Conservation (phyloP, 345 rosid species). For the Zanthoxylum bungeanum region DNA sequence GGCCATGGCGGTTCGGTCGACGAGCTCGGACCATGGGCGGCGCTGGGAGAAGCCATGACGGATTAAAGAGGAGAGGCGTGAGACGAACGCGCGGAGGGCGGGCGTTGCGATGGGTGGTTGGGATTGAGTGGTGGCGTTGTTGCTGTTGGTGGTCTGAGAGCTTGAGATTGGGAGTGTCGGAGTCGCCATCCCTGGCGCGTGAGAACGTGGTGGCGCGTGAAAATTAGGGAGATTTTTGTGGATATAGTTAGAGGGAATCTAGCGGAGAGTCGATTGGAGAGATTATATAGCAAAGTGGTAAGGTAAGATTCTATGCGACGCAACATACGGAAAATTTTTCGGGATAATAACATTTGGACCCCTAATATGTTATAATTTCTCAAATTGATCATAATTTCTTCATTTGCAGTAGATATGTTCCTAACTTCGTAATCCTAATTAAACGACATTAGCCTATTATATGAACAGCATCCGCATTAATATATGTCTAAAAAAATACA, state of each 20-base stretch:
- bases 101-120: constrained; percentile 74
- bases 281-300: no score
- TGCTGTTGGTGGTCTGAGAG: constrained; percentile 22
- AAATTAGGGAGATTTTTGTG: no score
- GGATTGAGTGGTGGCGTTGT: constrained; percentile 32
- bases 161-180: constrained; percentile 57
- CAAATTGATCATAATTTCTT: not conserved
- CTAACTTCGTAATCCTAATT: not conserved
- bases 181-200: constrained; percentile 48
- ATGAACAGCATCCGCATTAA: no score
- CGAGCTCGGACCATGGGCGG: constrained; percentile 75
- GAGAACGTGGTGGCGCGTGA: constrained; percentile 12
- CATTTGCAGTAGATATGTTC: not conserved
- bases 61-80: constrained; percentile 66
- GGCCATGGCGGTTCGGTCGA: constrained; percentile 57
- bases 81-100: constrained; percentile 66
- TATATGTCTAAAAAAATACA: no score
- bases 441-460: not conserved
- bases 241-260: no score
- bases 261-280: no score
- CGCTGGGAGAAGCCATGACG: constrained; percentile 73
- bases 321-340: not conserved
- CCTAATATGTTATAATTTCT: not conserved
- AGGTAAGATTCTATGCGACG: no score
- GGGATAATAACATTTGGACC: not conserved